Evolutionary conservation across 495 filamentous ascomycete species (phyloP).

Genomic region (Neurospora sp.): DNA sequence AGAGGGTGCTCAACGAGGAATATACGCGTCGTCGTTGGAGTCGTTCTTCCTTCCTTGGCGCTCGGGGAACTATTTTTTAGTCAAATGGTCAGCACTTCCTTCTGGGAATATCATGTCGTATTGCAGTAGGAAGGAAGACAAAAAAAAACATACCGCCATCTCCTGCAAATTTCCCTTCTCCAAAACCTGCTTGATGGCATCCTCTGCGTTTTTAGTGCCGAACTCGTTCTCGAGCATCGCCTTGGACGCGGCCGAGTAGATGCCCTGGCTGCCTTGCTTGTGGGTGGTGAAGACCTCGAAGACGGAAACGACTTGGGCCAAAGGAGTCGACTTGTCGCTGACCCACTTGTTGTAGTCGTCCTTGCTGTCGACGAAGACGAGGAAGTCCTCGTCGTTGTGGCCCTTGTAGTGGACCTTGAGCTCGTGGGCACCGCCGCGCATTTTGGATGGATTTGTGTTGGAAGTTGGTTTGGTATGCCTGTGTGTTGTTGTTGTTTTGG

Average conservation of each 20-base stretch:
- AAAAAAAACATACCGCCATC: constrained; percentile 45
- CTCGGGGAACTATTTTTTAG: constrained; percentile 27
- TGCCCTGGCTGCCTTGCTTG: constrained; percentile 82
- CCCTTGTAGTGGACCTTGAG: constrained; percentile 90
- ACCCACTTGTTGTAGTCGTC: constrained; percentile 72
- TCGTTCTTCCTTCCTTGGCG: constrained; percentile 36
- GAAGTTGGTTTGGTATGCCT: constrained; percentile 11
- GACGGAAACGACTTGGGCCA: constrained; percentile 75
- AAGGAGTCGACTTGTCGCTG: constrained; percentile 63
- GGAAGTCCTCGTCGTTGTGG: constrained; percentile 69
- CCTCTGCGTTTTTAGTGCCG: constrained; percentile 66
- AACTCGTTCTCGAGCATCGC: constrained; percentile 74
- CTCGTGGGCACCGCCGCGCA: constrained; percentile 69
- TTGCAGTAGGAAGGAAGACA: too few relatives aligned
- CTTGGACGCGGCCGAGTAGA: constrained; percentile 66
- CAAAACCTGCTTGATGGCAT: constrained; percentile 69
- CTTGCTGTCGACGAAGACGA: constrained; percentile 76
- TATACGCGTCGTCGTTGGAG: constrained; percentile 17
- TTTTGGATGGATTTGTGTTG: constrained; percentile 32
- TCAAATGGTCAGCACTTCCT: too few relatives aligned
- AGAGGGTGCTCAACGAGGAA: background rate
- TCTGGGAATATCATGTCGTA: too few relatives aligned
- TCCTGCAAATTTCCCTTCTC: constrained; percentile 63
- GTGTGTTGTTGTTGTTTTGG: background rate
- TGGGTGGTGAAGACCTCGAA: constrained; percentile 90